Evolutionary conservation across 768 basidiomycete genomes (phyloP), one percentile per base, ranked within the genome.

Genomic region (Antrodiella citrinella): DNA sequence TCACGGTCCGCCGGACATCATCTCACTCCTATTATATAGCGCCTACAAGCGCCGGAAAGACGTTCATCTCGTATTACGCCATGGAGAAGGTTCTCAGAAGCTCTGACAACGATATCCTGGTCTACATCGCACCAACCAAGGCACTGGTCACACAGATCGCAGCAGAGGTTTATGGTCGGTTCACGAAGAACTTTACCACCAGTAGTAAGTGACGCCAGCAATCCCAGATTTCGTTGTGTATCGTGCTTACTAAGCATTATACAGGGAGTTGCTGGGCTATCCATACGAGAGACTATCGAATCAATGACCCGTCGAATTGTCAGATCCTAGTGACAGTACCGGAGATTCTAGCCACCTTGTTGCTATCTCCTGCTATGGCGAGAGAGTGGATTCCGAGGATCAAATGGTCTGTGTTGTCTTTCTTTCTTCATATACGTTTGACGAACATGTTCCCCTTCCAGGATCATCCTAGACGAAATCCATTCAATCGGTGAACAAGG

Each of bases 301-400:
- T 82, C 19, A 71, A 85, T 50, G 74, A 86, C 49, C 73, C 82
- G 2, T 75, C 77, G 47, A 78, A 77, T 47, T 84, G 81, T 54
- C 85, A 87, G 59, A 86, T 87, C 38, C 67, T 87, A 15, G 76
- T 87, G 4, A 87, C 85, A 0, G 84, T 86, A 2, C 86, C 85
- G 0, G 83, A 87, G 51, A 75, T 86, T 58, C 64, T 87, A 18
- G 75, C 76, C 0, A 84, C 77, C 40, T 76, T 87, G 78, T 69
- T 87, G 25, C 70, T 87, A 21, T 84, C 83, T 2, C 84, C 86
- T 2, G 67, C 78, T 0, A 67, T 84, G 48, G 82, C 85, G 0
- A 65, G 65, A 11, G 60, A 66, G 1, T 87, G 86, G 86, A 75
- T 74, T 2, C 77, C 81, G 0, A 71, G 77, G 41, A 72, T 87